Percentiles rank a stretch among this genome's conserved stretches.
Evolutionary conservation across 1,139 yeast species (phyloP).

Genomic region (Saccharomyces hybrid): DNA sequence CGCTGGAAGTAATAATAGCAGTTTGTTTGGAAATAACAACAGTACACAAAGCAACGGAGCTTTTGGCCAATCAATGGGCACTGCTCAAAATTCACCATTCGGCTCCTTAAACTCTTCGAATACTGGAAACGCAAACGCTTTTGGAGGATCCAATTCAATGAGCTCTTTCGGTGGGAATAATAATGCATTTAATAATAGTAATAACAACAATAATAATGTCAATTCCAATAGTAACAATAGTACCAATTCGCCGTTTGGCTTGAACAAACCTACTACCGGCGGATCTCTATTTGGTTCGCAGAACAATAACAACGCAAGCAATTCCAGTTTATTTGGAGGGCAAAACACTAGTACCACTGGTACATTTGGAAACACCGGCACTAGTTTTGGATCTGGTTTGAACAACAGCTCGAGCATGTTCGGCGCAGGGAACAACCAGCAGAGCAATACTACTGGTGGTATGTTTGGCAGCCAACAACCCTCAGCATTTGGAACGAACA

Average conservation of each 20-base stretch:
- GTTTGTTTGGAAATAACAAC: slow-evolving; percentile 2
- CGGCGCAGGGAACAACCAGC: slow-evolving; percentile 7
- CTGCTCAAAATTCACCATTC: slow-evolving; percentile 15
- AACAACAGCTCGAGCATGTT: slow-evolving; percentile 6
- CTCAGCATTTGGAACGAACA: slow-evolving; percentile 17
- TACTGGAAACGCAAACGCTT: slow-evolving; percentile 7
- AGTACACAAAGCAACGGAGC: background rate
- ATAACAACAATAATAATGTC: slow-evolving; percentile 18
- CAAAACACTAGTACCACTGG: slow-evolving; percentile 9
- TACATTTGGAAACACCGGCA: slow-evolving; percentile 4
- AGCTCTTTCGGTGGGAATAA: slow-evolving; percentile 15
- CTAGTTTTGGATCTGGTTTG: background rate
- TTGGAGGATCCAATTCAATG: slow-evolving; percentile 8
- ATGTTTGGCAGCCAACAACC: slow-evolving; percentile 17
- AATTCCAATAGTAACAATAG: slow-evolving; percentile 5
- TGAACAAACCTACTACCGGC: slow-evolving; percentile 18
- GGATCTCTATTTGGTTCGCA: background rate
- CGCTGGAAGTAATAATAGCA: slow-evolving; percentile 16
- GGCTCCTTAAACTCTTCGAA: slow-evolving; percentile 12
- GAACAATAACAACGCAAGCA: background rate
- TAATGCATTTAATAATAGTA: slow-evolving; percentile 4
- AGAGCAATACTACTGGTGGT: slow-evolving; percentile 16
- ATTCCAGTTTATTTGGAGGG: slow-evolving; percentile 11
- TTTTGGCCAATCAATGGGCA: slow-evolving; percentile 2
- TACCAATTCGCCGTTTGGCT: slow-evolving; percentile 22